These are phyloP conservation scores for Xylariaceae sp. DNA, from an alignment of 2,329 filamentous ascomycete species.

Conservation along the genomic window DNA sequence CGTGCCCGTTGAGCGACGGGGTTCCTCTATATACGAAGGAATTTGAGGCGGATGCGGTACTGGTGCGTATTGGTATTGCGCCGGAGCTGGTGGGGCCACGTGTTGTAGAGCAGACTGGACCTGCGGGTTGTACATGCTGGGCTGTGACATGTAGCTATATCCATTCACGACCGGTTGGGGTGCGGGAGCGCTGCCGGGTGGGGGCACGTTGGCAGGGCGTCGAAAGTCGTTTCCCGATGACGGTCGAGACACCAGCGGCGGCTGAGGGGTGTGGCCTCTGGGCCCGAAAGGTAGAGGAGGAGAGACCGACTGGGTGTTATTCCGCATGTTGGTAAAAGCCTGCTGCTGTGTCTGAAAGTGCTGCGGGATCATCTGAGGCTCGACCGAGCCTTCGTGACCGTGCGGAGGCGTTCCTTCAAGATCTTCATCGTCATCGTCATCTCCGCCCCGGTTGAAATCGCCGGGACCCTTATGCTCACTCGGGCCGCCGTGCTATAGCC, in stretches of 20 bases:
- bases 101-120: constrained; percentile 41
- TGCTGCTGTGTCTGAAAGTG: constrained; percentile 62
- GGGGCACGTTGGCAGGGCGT: constrained; percentile 68
- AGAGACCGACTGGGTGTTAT: constrained; percentile 78
- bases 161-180: constrained; percentile 58
- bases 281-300: constrained; percentile 70
- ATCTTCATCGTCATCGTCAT: constrained; percentile 79
- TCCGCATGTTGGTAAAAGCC: constrained; percentile 74
- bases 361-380: constrained; percentile 60
- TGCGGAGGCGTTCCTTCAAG: constrained; percentile 68
- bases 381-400: constrained; percentile 50
- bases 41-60: constrained; percentile 44
- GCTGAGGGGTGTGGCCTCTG: constrained; percentile 77
- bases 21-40: constrained; percentile 70
- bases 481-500: constrained; percentile 72
- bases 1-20: constrained; percentile 68
- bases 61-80: constrained; percentile 36
- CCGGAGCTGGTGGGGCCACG: constrained; percentile 28
- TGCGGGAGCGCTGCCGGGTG: constrained; percentile 54
- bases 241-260: constrained; percentile 67
- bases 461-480: constrained; percentile 94
- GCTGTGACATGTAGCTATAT: constrained; percentile 81
- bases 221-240: constrained; percentile 75
- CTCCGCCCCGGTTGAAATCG: constrained; percentile 83
- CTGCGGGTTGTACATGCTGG: constrained; percentile 74